Conservation (phyloP, 768 basidiomycete species). For the Trametes villosa region DNA sequence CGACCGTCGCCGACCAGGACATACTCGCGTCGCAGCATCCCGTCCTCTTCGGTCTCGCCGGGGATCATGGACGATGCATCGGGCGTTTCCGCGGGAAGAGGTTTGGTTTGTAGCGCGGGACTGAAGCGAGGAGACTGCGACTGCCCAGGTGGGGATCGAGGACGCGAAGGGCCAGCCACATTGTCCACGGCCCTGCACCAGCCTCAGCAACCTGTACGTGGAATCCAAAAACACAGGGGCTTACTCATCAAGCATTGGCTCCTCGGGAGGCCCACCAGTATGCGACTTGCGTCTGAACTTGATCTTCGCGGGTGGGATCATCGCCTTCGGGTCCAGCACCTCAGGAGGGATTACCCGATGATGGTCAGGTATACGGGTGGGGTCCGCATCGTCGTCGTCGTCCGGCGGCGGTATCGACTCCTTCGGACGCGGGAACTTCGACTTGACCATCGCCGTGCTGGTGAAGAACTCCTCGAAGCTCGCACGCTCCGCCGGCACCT, state of each 20-base stretch:
- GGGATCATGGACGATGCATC: conserved; percentile 69
- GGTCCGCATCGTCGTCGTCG: conserved; percentile 30
- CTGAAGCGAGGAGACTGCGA: conserved; percentile 8
- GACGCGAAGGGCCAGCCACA: conserved; percentile 14
- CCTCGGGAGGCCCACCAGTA: neutral
- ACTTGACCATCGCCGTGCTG: conserved; percentile 75
- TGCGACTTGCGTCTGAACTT: conserved; percentile 56
- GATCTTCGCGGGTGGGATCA: conserved; percentile 84
- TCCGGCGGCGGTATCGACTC: conserved; percentile 37
- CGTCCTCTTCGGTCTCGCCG: conserved; percentile 85
- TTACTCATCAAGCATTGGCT: neutral
- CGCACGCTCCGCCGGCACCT: conserved; percentile 82
- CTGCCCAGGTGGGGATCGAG: conserved; percentile 7
- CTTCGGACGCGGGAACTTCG: conserved; percentile 69
- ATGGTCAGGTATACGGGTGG: conserved; percentile 65
- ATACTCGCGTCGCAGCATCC: conserved; percentile 82
- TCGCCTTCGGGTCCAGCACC: conserved; percentile 76
- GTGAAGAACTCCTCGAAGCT: conserved; percentile 93
- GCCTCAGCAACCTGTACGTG: neutral
- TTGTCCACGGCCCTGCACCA: neutral
- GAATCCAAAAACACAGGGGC: neutral
- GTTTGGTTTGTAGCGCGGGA: conserved; percentile 23
- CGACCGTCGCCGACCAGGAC: conserved; percentile 90
- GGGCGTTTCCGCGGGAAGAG: conserved; percentile 57
- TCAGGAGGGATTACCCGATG: conserved; percentile 78